These are phyloP conservation scores for Sugiyamaella floridensis DNA, from an alignment of 805 yeast species.

Conservation along the genomic window DNA sequence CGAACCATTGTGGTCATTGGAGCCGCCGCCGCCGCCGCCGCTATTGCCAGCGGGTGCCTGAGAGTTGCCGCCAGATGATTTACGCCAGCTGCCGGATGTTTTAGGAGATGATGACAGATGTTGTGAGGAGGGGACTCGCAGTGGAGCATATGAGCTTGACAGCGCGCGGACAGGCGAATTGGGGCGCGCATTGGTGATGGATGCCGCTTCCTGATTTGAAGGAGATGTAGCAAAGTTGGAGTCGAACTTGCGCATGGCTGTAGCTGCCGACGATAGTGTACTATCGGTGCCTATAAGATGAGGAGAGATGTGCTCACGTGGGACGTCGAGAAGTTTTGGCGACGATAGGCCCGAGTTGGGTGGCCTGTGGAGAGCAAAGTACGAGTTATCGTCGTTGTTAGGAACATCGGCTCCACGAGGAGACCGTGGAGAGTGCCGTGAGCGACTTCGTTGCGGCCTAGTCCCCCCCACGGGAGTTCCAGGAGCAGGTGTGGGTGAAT, in stretches of 20 bases:
- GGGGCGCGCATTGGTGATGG: slow-evolving; percentile 9
- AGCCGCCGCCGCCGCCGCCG: background rate
- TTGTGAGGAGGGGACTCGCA: slow-evolving; percentile 10
- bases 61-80: background rate
- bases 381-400: slow-evolving; percentile 1
- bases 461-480: background rate
- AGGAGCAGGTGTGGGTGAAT: background rate
- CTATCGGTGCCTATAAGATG: background rate
- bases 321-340: background rate
- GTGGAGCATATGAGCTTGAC: slow-evolving; percentile 19
- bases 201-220: background rate
- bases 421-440: background rate
- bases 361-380: slow-evolving; percentile 3
- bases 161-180: slow-evolving; percentile 20
- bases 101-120: background rate
- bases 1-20: background rate
- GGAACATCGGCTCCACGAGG: background rate
- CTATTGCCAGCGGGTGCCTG: background rate
- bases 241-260: slow-evolving; percentile 1
- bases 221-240: background rate
- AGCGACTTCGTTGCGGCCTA: background rate
- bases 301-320: background rate
- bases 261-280: background rate
- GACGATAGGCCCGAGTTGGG: background rate
- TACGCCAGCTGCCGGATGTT: background rate